Evolutionary conservation across 176 grass and related monocot species (phyloP).

Genomic region (Eremochloa ophiuroides): DNA sequence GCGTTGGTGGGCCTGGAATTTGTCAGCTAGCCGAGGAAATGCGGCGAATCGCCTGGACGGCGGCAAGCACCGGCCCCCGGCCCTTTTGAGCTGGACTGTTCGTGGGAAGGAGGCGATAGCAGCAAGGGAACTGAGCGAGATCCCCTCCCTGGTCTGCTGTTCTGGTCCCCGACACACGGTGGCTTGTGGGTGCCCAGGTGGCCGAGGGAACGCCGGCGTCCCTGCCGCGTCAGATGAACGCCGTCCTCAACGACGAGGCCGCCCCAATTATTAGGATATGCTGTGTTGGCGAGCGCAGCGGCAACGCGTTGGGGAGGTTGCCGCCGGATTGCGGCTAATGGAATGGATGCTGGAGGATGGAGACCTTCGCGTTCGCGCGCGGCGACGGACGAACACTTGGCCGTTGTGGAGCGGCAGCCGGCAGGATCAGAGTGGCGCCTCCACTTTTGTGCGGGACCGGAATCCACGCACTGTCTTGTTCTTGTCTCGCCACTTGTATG

Average conservation of each 20-base stretch:
- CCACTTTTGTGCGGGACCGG: neutral
- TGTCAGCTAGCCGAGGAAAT: neutral
- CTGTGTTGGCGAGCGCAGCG: neutral
- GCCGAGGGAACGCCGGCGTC: neutral
- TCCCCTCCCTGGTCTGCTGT: neutral
- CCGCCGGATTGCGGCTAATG: too few species aligned
- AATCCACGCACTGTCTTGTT: neutral
- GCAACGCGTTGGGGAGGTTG: neutral
- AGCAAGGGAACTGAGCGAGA: neutral
- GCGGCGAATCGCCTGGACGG: neutral
- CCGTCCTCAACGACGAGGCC: neutral
- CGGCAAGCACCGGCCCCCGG: neutral
- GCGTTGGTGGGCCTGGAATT: neutral
- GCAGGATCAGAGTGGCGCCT: neutral
- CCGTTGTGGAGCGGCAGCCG: neutral
- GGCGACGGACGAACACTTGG: neutral
- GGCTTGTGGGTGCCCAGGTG: neutral
- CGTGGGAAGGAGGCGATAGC: neutral
- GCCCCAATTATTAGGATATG: neutral
- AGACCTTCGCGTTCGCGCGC: neutral
- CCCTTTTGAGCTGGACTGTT: neutral
- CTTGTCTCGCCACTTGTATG: neutral
- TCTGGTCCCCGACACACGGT: neutral
- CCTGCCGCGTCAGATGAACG: neutral
- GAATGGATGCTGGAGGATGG: neutral